phyloP scores from a whole-genome alignment of 345 rosid genomes.

The Triadica sebifera region DNA sequence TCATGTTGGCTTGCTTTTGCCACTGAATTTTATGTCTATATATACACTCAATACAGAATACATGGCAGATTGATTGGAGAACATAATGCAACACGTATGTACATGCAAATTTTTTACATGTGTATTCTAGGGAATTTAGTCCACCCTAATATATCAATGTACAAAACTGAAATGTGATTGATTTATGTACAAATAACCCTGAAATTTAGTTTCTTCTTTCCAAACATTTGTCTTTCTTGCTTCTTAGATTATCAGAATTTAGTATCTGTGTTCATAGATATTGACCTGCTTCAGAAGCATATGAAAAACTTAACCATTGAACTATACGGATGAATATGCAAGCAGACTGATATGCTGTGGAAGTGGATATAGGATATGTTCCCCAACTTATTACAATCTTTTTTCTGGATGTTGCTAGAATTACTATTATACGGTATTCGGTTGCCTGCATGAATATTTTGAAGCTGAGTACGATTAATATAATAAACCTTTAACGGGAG shows the following conservation, averaged over 20 bases:
- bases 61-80: not conserved
- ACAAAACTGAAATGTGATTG: conserved; percentile 7
- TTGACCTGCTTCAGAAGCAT: not conserved
- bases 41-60: not conserved
- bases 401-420: not conserved
- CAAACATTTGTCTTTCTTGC: not conserved
- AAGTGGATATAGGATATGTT: not conserved
- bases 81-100: not conserved
- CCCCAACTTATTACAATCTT: not conserved
- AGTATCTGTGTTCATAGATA: not conserved
- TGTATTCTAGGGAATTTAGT: conserved; percentile 13
- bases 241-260: not conserved
- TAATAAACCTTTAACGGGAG: not conserved
- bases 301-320: not conserved
- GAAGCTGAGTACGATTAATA: not conserved
- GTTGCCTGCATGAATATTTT: not conserved
- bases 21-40: conserved; percentile 67
- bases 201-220: not conserved
- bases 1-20: conserved; percentile 70
- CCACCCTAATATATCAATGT: conserved; percentile 13
- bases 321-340: not conserved
- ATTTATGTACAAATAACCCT: conserved; percentile 5
- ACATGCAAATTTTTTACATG: conserved; percentile 11
- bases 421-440: not conserved
- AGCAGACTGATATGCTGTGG: not conserved